A percentile compares a stretch with the other conserved stretches of the same genome.
Conservation (phyloP, 2,329 filamentous ascomycete species). For the Colletotrichum liaoningense region DNA sequence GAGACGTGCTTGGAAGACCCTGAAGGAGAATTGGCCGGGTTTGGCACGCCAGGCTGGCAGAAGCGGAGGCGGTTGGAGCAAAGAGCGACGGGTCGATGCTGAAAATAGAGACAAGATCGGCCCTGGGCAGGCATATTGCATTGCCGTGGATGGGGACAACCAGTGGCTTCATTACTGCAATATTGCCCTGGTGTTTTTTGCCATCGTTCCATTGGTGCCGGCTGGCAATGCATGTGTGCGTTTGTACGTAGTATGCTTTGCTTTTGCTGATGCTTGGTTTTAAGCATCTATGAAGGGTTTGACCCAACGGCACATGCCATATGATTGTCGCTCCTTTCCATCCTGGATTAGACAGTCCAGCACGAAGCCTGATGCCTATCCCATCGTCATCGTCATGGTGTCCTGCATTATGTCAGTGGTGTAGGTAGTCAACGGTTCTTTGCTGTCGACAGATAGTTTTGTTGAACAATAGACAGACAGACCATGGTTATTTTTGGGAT, state of each 20-base stretch:
- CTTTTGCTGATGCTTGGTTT: not conserved
- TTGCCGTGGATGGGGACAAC: slow-evolving; percentile 1
- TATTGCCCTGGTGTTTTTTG: not conserved
- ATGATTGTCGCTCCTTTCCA: slow-evolving; percentile 1
- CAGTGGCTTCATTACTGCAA: not conserved
- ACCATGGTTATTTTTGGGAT: slow-evolving; percentile 19
- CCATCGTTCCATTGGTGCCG: not conserved
- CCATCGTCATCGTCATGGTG: slow-evolving; percentile 13
- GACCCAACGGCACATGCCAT: not conserved
- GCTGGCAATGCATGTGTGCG: not conserved
- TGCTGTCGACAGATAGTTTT: too few relatives aligned
- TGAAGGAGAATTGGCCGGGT: slow-evolving; percentile 22
- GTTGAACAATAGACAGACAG: not conserved
- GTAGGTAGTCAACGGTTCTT: not conserved
- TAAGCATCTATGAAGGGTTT: not conserved
- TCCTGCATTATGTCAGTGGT: not conserved
- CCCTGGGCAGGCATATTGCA: slow-evolving; percentile 26
- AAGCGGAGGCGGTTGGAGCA: slow-evolving; percentile 14
- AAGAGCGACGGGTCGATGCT: slow-evolving; percentile 27
- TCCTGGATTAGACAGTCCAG: not conserved
- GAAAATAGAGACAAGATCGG: slow-evolving; percentile 34
- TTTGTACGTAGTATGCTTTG: not conserved
- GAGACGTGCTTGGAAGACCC: slow-evolving; percentile 29
- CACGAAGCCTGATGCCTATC: not conserved
- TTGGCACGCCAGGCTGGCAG: not conserved